Evolutionary conservation across 1,139 yeast species (phyloP).

Genomic region (Hansenula sp.): DNA sequence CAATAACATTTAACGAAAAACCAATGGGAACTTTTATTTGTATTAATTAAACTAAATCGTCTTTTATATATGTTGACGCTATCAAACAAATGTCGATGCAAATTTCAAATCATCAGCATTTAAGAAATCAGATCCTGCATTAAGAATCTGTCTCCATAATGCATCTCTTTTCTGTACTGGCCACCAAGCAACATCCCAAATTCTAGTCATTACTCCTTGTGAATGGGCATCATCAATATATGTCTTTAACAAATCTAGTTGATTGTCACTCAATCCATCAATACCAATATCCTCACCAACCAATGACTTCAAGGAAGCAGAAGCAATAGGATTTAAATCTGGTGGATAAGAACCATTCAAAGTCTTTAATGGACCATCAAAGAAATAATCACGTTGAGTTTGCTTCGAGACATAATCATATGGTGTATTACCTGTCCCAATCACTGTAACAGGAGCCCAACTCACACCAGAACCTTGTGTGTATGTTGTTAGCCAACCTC

Average conservation of each 20-base stretch:
- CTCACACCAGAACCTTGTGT: constrained; percentile 24
- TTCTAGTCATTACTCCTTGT: constrained; percentile 35
- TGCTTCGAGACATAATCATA: constrained; percentile 19
- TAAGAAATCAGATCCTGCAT: constrained; percentile 36
- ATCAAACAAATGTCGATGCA: constrained; percentile 11
- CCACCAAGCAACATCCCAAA: constrained; percentile 53
- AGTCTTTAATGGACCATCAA: constrained; percentile 18
- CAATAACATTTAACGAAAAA: background rate
- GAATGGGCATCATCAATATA: constrained; percentile 34
- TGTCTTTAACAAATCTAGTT: constrained; percentile 24
- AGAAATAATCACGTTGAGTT: constrained; percentile 17
- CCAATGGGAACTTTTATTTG: background rate
- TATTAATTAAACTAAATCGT: background rate
- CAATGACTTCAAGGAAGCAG: constrained; percentile 13
- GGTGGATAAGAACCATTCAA: constrained; percentile 14
- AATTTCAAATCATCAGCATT: constrained; percentile 43
- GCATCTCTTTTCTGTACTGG: constrained; percentile 34
- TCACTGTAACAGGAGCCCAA: constrained; percentile 40
- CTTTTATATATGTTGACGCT: too few species aligned
- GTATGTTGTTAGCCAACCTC: constrained; percentile 34
- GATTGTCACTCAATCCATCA: constrained; percentile 23
- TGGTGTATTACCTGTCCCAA: constrained; percentile 44
- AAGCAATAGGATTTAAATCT: constrained; percentile 21
- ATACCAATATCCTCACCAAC: constrained; percentile 12
- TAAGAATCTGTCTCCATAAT: constrained; percentile 36